phyloP scores from a whole-genome alignment of 805 yeast genomes.

The Isabelozyma gotoi region DNA sequence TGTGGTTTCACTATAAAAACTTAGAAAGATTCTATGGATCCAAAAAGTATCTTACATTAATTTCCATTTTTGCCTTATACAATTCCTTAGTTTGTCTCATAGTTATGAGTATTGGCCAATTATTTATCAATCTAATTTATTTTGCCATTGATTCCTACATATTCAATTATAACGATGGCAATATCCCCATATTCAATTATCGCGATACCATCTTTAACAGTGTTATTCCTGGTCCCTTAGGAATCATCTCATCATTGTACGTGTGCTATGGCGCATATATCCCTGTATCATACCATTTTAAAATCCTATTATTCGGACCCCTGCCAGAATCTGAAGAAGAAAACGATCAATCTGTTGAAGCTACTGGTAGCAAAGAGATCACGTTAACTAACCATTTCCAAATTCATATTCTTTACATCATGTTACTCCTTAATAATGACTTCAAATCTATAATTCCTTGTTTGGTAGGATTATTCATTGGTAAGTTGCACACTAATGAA shows the following conservation, averaged over 20 bases:
- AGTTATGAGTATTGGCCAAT: conserved; percentile 44
- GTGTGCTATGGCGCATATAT: conserved; percentile 35
- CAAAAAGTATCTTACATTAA: conserved; percentile 48
- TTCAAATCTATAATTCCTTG: conserved; percentile 34
- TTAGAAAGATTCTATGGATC: conserved; percentile 61
- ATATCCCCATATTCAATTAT: conserved; percentile 10
- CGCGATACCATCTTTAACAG: conserved; percentile 31
- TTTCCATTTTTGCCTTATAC: conserved; percentile 46
- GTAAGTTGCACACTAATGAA: conserved; percentile 33
- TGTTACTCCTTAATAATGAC: conserved; percentile 40
- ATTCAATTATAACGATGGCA: conserved; percentile 7
- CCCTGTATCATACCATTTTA: conserved; percentile 36
- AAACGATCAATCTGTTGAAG: conserved; percentile 1
- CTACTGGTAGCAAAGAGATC: conserved; percentile 14
- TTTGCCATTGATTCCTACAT: conserved; percentile 40
- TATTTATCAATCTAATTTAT: conserved; percentile 24
- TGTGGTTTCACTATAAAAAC: conserved; percentile 53
- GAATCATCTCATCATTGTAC: conserved; percentile 38
- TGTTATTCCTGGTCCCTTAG: conserved; percentile 40
- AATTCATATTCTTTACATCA: conserved; percentile 33
- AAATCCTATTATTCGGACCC: conserved; percentile 26
- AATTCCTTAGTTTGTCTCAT: conserved; percentile 41
- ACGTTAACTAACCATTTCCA: conserved; percentile 39
- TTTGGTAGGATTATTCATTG: conserved; percentile 35
- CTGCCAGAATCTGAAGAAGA: conserved; percentile 1